Evolutionary conservation across 2,329 filamentous ascomycete genomes (phyloP).

Genomic region (Cladosporium sp.): DNA sequence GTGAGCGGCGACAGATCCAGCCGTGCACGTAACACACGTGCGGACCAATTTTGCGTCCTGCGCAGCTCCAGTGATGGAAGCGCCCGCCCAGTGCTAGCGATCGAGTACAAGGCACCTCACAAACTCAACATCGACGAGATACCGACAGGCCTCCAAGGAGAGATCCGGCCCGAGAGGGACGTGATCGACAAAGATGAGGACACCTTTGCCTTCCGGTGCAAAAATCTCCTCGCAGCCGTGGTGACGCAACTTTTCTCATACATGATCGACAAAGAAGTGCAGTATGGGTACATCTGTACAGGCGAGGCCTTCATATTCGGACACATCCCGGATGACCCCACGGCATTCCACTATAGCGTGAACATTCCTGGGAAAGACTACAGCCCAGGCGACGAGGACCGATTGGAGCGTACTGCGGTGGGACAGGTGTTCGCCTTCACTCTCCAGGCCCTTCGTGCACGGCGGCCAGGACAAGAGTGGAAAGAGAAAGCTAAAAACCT

Average conservation of each 20-base stretch:
- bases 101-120: conserved; percentile 13
- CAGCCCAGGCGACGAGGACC: not conserved
- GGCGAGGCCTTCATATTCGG: conserved; percentile 12
- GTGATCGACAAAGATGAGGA: conserved; percentile 12
- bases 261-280: conserved; percentile 12
- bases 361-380: not conserved
- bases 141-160: not conserved
- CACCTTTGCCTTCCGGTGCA: conserved; percentile 7
- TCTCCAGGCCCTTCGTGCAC: not conserved
- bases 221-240: conserved; percentile 12
- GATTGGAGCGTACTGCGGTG: conserved; percentile 12
- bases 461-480: not conserved
- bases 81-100: conserved; percentile 3
- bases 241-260: conserved; percentile 16
- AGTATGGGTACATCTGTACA: conserved; percentile 14
- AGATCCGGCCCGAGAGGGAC: conserved; percentile 8
- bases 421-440: conserved; percentile 11
- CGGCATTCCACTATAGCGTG: not conserved
- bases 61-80: not conserved
- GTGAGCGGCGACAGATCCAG: not conserved
- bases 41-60: conserved; percentile 7
- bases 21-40: not conserved
- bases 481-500: not conserved
- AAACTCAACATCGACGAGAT: conserved; percentile 9
- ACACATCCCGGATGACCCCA: conserved; percentile 11